Evolutionary conservation across 495 filamentous ascomycete genomes (phyloP).

Genomic region (Penicillium desertorum): DNA sequence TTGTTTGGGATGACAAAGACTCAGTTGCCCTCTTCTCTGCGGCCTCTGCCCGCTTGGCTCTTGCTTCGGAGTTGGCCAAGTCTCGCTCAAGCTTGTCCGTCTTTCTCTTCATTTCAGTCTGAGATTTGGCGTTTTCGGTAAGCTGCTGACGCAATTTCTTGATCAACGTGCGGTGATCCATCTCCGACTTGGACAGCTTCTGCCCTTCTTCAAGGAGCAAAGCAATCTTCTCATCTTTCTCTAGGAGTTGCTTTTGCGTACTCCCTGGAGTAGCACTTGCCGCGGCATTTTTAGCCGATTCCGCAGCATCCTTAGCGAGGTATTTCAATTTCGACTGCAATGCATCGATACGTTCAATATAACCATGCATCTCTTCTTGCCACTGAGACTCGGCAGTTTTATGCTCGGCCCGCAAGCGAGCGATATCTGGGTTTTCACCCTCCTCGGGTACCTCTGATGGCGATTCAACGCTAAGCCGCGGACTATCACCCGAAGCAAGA

Average conservation of each 20-base stretch:
- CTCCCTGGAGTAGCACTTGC: conserved; percentile 60
- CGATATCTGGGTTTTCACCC: conserved; percentile 40
- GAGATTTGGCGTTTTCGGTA: conserved; percentile 53
- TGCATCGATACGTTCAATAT: conserved; percentile 89
- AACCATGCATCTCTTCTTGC: conserved; percentile 76
- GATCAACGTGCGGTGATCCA: conserved; percentile 76
- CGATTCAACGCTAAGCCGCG: conserved; percentile 18
- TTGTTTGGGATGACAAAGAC: conserved; percentile 60
- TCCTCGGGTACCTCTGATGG: conserved; percentile 16
- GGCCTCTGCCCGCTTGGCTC: conserved; percentile 62
- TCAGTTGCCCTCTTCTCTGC: conserved; percentile 67
- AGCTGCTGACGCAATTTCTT: conserved; percentile 79
- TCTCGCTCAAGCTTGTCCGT: conserved; percentile 69
- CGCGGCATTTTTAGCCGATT: conserved; percentile 64
- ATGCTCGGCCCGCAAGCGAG: conserved; percentile 55
- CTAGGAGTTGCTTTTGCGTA: conserved; percentile 72
- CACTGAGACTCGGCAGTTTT: conserved; percentile 61
- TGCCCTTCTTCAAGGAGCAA: conserved; percentile 90
- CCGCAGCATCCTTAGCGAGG: conserved; percentile 73
- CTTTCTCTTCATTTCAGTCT: conserved; percentile 48
- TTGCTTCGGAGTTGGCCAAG: conserved; percentile 54
- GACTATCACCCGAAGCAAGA: conserved; percentile 17
- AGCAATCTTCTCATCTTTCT: conserved; percentile 88
- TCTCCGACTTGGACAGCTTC: conserved; percentile 78
- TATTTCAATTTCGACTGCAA: conserved; percentile 88